Percentiles rank a stretch among this genome's conserved stretches.
Evolutionary conservation across 805 yeast genomes (phyloP).

Genomic region (Cyberlindnera suaveolens): DNA sequence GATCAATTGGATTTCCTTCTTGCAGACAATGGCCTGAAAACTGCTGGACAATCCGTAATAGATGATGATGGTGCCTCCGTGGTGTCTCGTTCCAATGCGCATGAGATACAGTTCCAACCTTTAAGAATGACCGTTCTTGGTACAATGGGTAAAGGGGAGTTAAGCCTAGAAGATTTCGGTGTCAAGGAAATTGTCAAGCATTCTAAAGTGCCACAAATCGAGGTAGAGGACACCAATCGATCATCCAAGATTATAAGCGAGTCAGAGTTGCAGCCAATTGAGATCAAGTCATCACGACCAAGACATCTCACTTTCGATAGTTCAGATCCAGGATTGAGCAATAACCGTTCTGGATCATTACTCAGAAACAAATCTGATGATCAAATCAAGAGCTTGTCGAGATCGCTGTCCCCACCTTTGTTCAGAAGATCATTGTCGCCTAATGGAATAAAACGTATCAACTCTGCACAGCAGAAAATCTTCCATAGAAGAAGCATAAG

Average conservation of each 20-base stretch:
- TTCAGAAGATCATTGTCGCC: slow-evolving; percentile 17
- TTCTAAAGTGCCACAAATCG: background rate
- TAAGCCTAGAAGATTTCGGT: slow-evolving; percentile 33
- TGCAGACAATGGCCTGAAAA: slow-evolving; percentile 9
- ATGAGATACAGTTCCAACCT: slow-evolving; percentile 36
- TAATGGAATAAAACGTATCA: background rate
- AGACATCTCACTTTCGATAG: background rate
- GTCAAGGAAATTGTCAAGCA: background rate
- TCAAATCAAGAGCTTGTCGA: background rate
- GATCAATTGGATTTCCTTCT: slow-evolving; percentile 32
- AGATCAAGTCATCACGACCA: background rate
- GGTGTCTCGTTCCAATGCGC: slow-evolving; percentile 9
- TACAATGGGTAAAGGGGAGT: slow-evolving; percentile 50
- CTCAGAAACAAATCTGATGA: background rate
- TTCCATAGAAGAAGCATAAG: slow-evolving; percentile 5
- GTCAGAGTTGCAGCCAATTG: background rate
- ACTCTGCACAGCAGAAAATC: background rate
- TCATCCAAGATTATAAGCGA: too few relatives aligned
- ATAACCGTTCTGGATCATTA: background rate
- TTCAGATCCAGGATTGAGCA: background rate
- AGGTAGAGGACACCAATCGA: background rate
- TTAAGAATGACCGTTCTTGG: slow-evolving; percentile 41
- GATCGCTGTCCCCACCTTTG: slow-evolving; percentile 9
- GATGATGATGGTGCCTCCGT: slow-evolving; percentile 4
- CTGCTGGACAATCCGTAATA: background rate